These are phyloP conservation scores for Quercus agrifolia DNA, from an alignment of 306 rosid species.

Conservation along the genomic window DNA sequence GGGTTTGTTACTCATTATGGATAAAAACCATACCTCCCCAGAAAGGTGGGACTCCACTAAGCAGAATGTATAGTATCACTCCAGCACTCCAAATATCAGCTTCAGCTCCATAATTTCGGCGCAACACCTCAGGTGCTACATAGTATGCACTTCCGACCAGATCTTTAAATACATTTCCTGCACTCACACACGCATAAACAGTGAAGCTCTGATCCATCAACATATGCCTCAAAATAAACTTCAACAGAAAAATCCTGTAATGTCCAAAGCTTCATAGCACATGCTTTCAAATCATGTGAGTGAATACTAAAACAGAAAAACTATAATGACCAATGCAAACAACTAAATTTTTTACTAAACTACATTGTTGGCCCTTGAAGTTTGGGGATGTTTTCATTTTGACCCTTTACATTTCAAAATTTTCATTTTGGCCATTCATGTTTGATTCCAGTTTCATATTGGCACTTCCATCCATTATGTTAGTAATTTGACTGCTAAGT, in stretches of 20 bases:
- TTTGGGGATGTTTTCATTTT: too few relatives aligned
- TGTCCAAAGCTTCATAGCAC: not conserved
- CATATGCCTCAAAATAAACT: not conserved
- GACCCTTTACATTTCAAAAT: too few relatives aligned
- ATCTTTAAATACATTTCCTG: constrained; percentile 79
- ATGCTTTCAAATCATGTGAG: not conserved
- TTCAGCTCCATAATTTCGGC: constrained; percentile 75
- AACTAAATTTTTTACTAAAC: too few relatives aligned
- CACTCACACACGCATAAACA: constrained; percentile 17
- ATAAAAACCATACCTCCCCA: constrained; percentile 72
- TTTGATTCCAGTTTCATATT: too few relatives aligned
- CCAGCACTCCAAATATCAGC: constrained; percentile 99
- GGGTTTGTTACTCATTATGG: not conserved
- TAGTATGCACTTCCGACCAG: constrained; percentile 97
- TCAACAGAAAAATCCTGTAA: not conserved
- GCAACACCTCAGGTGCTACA: constrained; percentile 94
- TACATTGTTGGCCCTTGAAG: too few relatives aligned
- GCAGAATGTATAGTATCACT: constrained; percentile 82
- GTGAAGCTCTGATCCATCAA: constrained; percentile 12
- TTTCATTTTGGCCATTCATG: too few relatives aligned
- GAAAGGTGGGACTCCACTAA: constrained; percentile 93
- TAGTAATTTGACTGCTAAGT: too few relatives aligned
- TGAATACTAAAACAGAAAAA: not conserved
- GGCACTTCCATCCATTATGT: too few relatives aligned
- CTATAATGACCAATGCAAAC: not conserved